phyloP scores from a whole-genome alignment of 257 asterid genomes.

The Perilla frutescens region DNA sequence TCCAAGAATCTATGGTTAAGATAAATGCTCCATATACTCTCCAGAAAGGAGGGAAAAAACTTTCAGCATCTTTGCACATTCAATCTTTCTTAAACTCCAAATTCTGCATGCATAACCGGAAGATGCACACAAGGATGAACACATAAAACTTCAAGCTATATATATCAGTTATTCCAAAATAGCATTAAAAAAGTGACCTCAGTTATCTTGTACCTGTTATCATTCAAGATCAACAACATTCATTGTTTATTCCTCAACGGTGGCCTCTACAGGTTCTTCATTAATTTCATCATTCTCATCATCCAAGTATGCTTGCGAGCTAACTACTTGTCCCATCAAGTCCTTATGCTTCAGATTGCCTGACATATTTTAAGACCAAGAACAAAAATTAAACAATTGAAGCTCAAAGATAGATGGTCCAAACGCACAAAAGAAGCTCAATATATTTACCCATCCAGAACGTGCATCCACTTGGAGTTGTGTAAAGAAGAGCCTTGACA shows the following conservation, averaged over 20 bases:
- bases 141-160: not conserved
- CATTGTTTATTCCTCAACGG: conserved; percentile 35
- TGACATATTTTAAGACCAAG: conserved; percentile 41
- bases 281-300: conserved; percentile 47
- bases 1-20: not conserved
- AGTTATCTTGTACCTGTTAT: not conserved
- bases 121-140: too few species aligned
- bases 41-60: too few species aligned
- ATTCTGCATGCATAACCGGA: not conserved
- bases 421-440: conserved; percentile 8
- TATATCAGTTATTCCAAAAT: conserved; percentile 17
- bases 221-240: conserved; percentile 28
- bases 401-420: conserved; percentile 2
- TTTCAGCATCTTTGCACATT: not conserved
- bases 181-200: not conserved
- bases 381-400: conserved; percentile 11
- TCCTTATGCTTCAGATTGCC: conserved; percentile 91
- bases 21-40: not conserved
- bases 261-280: conserved; percentile 40
- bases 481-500: conserved; percentile 85
- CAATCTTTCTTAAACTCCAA: not conserved
- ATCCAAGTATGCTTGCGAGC: conserved; percentile 88
- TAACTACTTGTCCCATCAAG: conserved; percentile 77
- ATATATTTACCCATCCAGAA: conserved; percentile 82
- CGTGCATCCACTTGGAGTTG: conserved; percentile 72